Base-by-base conservation (phyloP, 2,329 filamentous ascomycete species). In the Trichoderma harzianum region DNA sequence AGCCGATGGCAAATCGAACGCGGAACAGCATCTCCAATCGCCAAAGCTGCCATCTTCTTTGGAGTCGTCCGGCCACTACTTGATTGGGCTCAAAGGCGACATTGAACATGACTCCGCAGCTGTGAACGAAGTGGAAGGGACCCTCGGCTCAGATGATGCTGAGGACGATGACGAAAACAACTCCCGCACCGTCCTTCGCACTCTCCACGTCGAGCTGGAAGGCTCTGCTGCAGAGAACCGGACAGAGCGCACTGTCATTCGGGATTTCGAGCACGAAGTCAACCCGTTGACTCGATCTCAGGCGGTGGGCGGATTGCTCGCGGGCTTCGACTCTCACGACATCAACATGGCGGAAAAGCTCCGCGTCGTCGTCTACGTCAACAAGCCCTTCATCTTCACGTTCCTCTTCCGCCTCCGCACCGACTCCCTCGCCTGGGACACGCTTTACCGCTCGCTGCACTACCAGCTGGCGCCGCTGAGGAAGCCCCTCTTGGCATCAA, bases 351-450 rank as follows among this genome's bases (percentile, higher is more conserved):
- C 84, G 2, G 84, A 85, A 72, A 88, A 86, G 75, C 80, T 94
- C 55, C 88, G 91, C 1, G 90, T 93, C 1, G 87, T 94, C 7
- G 87, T 94, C 64, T 95, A 94, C 77, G 87, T 91, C 60, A 89
- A 90, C 78, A 88, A 87, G 28, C 93, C 93, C 0, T 95, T 95
- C 80, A 87, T 95, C 62, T 95, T 93, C 78, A 88, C 91, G 1
- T 91, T 96, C 73, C 83, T 96, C 5, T 95, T 95, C 79, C 77
- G 78, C 12, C 78, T 83, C 16, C 84, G 85, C 61, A 91, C 91
- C 7, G 85, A 88, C 69, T 87, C 89, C 1, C 80, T 91, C 2
- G 85, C 86, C 5, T 86, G 84, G 78, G 83, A 87, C n/a, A 76
- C 82, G 0, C 80, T 91, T 8, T 91, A 91, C 77, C 85, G 84